These are phyloP conservation scores for Polyrhizophydium stewartii DNA, from an alignment of 371 early-diverging fungal genomes.

Conservation along the genomic window DNA sequence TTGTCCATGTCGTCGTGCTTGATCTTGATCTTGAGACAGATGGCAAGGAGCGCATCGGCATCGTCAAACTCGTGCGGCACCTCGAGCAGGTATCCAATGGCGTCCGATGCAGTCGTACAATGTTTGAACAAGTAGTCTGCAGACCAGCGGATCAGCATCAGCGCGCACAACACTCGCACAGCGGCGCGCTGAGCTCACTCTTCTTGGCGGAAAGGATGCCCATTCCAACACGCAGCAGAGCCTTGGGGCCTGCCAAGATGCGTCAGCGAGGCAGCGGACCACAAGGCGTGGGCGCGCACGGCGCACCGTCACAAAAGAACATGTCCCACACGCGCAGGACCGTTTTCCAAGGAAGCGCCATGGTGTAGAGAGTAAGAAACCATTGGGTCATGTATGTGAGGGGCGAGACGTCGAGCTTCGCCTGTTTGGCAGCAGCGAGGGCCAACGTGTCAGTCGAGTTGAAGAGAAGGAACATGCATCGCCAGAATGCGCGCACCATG, in stretches of 20 bases:
- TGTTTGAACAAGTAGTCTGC: background rate
- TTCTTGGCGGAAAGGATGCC: constrained; percentile 2
- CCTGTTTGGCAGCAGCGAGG: constrained; percentile 9
- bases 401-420: constrained; percentile 70
- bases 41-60: background rate
- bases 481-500: constrained; percentile 41
- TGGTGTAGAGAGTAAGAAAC: constrained; percentile 90
- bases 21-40: constrained; percentile 6
- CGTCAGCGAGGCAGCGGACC: background rate
- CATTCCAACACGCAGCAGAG: constrained; percentile 2
- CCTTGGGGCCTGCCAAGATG: background rate
- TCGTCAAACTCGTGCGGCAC: constrained; percentile 5
- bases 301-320: constrained; percentile 41
- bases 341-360: constrained; percentile 85
- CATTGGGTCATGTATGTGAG: constrained; percentile 90
- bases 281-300: background rate
- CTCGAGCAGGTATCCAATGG: background rate
- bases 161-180: no score
- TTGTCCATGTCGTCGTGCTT: constrained; percentile 4
- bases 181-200: background rate
- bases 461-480: background rate
- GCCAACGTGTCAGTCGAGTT: background rate
- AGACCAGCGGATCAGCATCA: no score
- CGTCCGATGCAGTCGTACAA: constrained; percentile 1
- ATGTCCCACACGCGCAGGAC: constrained; percentile 93